Evolutionary conservation across 176 grass and related monocot genomes (phyloP), one percentile per base, ranked within the genome.

Genomic region (Raddia distichophylla): DNA sequence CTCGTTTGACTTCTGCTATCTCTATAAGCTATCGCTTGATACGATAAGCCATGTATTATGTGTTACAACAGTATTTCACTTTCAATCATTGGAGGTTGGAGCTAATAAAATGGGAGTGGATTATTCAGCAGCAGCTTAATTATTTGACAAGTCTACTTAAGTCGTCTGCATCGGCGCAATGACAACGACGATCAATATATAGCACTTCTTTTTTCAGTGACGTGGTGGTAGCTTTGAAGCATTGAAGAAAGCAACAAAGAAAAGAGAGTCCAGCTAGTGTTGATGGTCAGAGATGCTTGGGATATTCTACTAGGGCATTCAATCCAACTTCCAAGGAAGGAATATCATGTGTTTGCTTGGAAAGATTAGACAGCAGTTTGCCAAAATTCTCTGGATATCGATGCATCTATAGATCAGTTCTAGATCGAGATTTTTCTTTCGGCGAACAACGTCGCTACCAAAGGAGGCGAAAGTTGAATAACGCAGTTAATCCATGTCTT

Each of bases 1-100:
- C 71, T 81, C 32, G 71, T 76, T 87, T 61, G 78, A 76, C 71
- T 72, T 60, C 3, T 46, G 12, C 42, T 16, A 71, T 2, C 42
- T 65, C 9, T 2, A 56, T 73, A 88, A 5, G 74, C 55, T 65
- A 78, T 87, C 42, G 57, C 34, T 32, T 83, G 74, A 73, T 78
- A 66, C 47, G 74, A 89, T 75, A 84, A 80, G 81, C 22, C 55
- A 74, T 80, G 37, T 56, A 57, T 8, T 8, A 53, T 54, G 18
- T 16, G 45, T 75, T n/a, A 14, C 32, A 20, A 52, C 47, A 32
- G 1, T 37, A 64, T 48, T 12, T 58, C 43, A 47, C n/a, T 48
- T 34, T 64, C 64, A 81, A 57, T 65, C 50, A 81, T 64, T 74
- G 19, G 54, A 50, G 40, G 76, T 64, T 74, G 19, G 54, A 50